Conservation (phyloP, 1,284 basidiomycete species). For the Naganishia liquefaciens region DNA sequence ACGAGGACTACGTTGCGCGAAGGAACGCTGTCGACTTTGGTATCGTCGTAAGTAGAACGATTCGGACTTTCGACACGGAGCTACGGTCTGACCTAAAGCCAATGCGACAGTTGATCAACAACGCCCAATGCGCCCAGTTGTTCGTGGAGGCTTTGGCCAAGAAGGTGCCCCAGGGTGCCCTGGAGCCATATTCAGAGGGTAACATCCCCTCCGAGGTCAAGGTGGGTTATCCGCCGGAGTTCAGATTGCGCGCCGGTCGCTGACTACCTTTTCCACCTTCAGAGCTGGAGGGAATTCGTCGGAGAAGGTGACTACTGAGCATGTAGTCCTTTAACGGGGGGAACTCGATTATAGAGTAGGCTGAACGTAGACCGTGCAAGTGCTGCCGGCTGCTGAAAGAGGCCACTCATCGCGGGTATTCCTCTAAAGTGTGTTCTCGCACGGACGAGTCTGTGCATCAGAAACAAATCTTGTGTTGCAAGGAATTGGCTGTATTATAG, state of each 20-base stretch:
- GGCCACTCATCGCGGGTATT: conserved; percentile 2
- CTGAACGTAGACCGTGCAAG: conserved; percentile 12
- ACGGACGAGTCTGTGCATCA: background rate
- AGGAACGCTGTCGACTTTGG: conserved; percentile 93
- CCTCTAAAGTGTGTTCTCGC: background rate
- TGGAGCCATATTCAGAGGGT: conserved; percentile 82
- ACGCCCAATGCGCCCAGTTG: conserved; percentile 81
- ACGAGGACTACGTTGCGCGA: conserved; percentile 96
- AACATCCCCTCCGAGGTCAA: conserved; percentile 89
- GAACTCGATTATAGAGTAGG: background rate
- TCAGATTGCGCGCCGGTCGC: background rate
- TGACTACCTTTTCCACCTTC: conserved; percentile 4
- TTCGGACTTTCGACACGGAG: background rate
- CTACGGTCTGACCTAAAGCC: conserved; percentile 35
- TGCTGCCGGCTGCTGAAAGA: conserved; percentile 18
- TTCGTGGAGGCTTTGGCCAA: conserved; percentile 87
- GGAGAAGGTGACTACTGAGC: conserved; percentile 54
- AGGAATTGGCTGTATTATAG: conserved; percentile 29
- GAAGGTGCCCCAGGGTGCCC: conserved; percentile 82
- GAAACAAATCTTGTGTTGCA: conserved; percentile 5
- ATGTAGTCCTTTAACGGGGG: background rate
- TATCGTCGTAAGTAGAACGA: conserved; percentile 53
- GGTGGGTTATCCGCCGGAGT: conserved; percentile 31
- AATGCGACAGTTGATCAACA: conserved; percentile 75
- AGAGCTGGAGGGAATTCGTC: conserved; percentile 83